Evolutionary conservation across 2,329 filamentous ascomycete species (phyloP).

Genomic region (Monascus ruber): DNA sequence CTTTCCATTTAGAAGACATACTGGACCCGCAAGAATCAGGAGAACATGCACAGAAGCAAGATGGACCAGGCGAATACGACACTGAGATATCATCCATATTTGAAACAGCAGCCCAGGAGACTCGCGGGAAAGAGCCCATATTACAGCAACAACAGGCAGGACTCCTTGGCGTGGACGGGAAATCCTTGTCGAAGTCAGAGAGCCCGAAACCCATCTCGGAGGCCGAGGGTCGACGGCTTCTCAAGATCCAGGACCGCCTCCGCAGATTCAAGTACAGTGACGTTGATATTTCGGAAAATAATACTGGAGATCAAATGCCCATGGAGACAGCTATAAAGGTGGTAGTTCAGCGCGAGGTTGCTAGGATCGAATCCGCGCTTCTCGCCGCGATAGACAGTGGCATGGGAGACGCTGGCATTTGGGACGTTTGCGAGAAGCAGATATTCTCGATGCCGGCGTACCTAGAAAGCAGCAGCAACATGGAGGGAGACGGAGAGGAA

Average conservation of each 20-base stretch:
- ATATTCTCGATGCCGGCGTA: conserved; percentile 28
- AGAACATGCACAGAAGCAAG: conserved; percentile 1
- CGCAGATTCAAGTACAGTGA: conserved; percentile 7
- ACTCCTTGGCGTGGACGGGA: background rate
- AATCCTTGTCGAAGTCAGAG: background rate
- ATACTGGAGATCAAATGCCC: conserved; percentile 7
- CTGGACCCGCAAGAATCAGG: conserved; percentile 5
- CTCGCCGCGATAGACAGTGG: conserved; percentile 14
- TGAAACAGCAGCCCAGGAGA: conserved; percentile 11
- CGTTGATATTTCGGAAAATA: conserved; percentile 7
- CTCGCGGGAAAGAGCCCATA: background rate
- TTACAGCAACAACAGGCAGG: background rate
- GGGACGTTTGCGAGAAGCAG: conserved; percentile 27
- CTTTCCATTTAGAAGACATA: background rate
- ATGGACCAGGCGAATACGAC: background rate
- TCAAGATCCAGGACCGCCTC: background rate
- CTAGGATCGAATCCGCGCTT: conserved; percentile 20
- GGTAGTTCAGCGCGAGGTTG: conserved; percentile 18
- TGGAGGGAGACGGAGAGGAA: background rate
- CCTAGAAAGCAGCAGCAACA: conserved; percentile 8
- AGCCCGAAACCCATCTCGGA: background rate
- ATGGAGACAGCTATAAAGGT: conserved; percentile 13
- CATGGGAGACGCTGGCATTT: conserved; percentile 25
- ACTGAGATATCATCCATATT: conserved; percentile 15
- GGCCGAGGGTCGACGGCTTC: background rate